Evolutionary conservation across 805 yeast species (phyloP), one percentile per base, ranked within the genome.

Genomic region (Metschnikowia drakensbergensis): DNA sequence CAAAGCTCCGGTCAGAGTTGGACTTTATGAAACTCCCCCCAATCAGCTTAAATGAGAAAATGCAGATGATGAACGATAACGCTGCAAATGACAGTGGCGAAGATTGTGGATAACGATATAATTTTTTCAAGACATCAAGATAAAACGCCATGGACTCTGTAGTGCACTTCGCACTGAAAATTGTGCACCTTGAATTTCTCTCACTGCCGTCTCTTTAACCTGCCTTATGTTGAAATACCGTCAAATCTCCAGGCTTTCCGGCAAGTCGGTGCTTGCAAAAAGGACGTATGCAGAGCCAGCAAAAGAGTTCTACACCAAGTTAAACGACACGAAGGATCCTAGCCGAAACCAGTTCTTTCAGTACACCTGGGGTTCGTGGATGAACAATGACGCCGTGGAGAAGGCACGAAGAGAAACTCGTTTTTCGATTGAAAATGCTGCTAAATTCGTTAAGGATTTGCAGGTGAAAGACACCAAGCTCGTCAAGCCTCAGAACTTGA

Each of bases 321-420:
- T 86, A 25, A 66, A 77, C 28, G 85, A 84, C 58, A 79, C 80
- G 48, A 67, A 74, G 35, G 91, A 86, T 61, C 88, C 89, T 8
- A 70, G 81, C 43, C 76, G 91, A 66, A 79, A 77, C 48, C 74
- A 81, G 37, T 88, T 94, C 61, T 92, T 88, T 74, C 81, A 86
- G 58, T 92, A 90, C 64, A 75, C 94, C 3, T 92, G 98, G 96
- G 99, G 99, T 42, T 79, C 96, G 5, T 92, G 98, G 98, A 71
- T 91, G 59, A 80, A 76, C 54, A 81, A 92, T 62, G 96, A 94
- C 63, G 77, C 75, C 48, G 67, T 66, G 30, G 91, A 94, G 64
- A 86, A 88, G 60, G 81, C 76, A 11, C 81, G 81, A 57, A 82
- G 99, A 67, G 79, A 78, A 48, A 92, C 97, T 22, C 77, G 75